A percentile compares a stretch with the other conserved stretches of the same genome.
These are phyloP conservation scores for Eucalyptus cloeziana DNA, from an alignment of 345 rosid species.

Conservation along the genomic window DNA sequence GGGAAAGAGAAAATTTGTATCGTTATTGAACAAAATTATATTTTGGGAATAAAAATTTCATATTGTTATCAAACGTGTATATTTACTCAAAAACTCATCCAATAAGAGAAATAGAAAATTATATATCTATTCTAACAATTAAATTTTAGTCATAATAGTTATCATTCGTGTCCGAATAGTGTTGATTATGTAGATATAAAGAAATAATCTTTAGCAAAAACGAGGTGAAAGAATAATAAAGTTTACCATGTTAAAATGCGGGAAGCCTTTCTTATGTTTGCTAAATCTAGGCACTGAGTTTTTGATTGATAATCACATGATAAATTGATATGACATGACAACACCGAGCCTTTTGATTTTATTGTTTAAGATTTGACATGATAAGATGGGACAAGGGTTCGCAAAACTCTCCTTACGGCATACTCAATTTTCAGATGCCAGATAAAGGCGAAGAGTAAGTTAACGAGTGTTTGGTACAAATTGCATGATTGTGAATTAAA, in stretches of 20 bases:
- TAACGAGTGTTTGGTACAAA: background rate
- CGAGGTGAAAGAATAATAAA: background rate
- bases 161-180: fast-evolving
- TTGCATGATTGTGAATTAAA: background rate
- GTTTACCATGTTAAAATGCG: background rate
- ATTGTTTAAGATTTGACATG: background rate
- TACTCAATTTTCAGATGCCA: background rate
- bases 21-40: no score
- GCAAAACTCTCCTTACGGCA: background rate
- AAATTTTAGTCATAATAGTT: no score
- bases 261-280: background rate
- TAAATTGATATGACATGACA: background rate
- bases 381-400: background rate
- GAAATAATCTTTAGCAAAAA: background rate
- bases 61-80: no score
- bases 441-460: background rate
- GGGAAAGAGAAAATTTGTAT: no score
- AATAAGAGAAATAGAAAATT: no score
- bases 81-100: no score
- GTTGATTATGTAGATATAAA: background rate
- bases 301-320: background rate
- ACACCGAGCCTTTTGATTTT: background rate
- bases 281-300: background rate
- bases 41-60: fast-evolving
- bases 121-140: fast-evolving